Conservation (phyloP, 257 asterid genomes). For the Penstemon newberryi region DNA sequence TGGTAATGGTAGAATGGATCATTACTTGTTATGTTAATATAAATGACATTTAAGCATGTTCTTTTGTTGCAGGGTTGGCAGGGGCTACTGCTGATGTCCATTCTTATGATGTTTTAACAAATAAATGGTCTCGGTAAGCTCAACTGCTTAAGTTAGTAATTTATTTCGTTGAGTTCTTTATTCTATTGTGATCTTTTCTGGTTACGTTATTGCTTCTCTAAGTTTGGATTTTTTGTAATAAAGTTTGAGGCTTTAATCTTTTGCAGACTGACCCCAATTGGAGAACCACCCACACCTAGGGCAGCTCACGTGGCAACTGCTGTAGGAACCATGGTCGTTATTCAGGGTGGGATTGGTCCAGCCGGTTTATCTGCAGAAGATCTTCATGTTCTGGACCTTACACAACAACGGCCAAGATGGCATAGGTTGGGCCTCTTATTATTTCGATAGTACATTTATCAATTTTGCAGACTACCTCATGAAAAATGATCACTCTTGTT, state of each 20-base stretch:
- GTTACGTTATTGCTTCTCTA: conserved; percentile 15
- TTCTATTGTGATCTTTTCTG: conserved; percentile 6
- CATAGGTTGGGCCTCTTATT: conserved; percentile 64
- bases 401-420: conserved; percentile 84
- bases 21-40: background rate
- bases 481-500: conserved; percentile 14
- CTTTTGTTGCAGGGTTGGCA: conserved; percentile 76
- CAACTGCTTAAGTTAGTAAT: conserved; percentile 10
- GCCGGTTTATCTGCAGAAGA: conserved; percentile 84
- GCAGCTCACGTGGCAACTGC: conserved; percentile 99
- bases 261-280: conserved; percentile 88
- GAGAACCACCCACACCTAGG: conserved; percentile 99
- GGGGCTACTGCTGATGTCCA: conserved; percentile 99
- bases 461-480: conserved; percentile 16
- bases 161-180: conserved; percentile 5
- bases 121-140: conserved; percentile 92
- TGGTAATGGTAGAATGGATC: conserved; percentile 11
- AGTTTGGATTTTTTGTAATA: conserved; percentile 27
- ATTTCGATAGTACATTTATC: background rate
- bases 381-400: conserved; percentile 80
- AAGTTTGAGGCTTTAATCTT: conserved; percentile 16
- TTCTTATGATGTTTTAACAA: conserved; percentile 79
- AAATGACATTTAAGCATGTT: conserved; percentile 9
- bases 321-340: conserved; percentile 98
- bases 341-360: conserved; percentile 91